A percentile compares a stretch with the other conserved stretches of the same genome.
phyloP scores from a whole-genome alignment of 192 early-diverging fungal genomes.

The Oehlia diaphana region DNA sequence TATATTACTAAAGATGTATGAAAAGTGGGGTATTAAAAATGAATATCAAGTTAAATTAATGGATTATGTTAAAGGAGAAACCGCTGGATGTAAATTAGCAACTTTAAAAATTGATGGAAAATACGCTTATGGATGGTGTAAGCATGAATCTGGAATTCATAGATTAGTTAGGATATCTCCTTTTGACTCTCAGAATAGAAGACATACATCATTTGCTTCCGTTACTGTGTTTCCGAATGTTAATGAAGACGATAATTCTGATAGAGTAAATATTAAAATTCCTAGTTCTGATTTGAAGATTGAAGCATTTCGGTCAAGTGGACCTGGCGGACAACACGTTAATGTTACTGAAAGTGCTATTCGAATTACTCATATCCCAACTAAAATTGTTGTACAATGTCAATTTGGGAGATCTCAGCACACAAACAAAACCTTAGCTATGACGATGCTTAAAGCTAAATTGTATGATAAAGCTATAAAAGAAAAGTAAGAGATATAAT shows the following conservation, averaged over 20 bases:
- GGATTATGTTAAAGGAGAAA: slow-evolving; percentile 17
- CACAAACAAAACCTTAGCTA: background rate
- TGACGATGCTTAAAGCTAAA: slow-evolving; percentile 6
- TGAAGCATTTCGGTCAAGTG: slow-evolving; percentile 73
- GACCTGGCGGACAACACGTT: slow-evolving; percentile 88
- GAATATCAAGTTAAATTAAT: slow-evolving; percentile 1
- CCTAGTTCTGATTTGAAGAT: slow-evolving; percentile 56
- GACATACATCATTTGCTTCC: slow-evolving; percentile 24
- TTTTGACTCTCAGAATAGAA: slow-evolving; percentile 7
- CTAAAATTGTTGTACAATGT: slow-evolving; percentile 69
- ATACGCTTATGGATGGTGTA: slow-evolving; percentile 21
- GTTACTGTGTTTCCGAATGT: background rate
- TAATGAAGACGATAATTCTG: background rate
- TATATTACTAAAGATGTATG: slow-evolving; percentile 9
- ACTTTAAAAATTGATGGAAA: slow-evolving; percentile 14
- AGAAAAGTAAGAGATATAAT: slow-evolving; percentile 1
- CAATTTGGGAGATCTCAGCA: slow-evolving; percentile 15
- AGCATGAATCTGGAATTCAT: slow-evolving; percentile 20
- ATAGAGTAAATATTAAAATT: background rate
- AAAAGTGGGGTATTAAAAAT: slow-evolving; percentile 19
- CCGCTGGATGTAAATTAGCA: slow-evolving; percentile 10
- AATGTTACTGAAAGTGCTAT: slow-evolving; percentile 94
- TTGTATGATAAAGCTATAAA: background rate
- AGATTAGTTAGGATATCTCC: slow-evolving; percentile 16
- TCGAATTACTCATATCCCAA: slow-evolving; percentile 89